Evolutionary conservation across 805 yeast species (phyloP), one percentile per base, ranked within the genome.

Genomic region (Isabelozyma pseudorhagii): DNA sequence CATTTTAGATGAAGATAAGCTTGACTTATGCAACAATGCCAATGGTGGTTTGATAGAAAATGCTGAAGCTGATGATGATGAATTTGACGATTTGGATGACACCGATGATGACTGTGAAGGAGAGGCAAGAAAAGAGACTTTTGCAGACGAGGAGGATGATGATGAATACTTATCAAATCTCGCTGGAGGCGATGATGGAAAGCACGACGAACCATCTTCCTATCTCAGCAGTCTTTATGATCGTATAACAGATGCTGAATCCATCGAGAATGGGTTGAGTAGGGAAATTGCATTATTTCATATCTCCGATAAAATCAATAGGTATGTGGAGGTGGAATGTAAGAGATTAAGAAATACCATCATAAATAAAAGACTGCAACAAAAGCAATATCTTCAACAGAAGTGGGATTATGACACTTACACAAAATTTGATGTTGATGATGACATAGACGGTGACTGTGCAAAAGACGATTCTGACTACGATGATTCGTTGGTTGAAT

Each of bases 401-500:
- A 68, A 67, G 40, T 75, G 79, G 77, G 61, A 70, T 49, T 71
- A 72, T 51, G 75, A 72, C 42, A 64, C 66, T 15, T 74, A 76
- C 52, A 59, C 63, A 10, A 64, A 71, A 36, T 72, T 75, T 51
- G 72, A 72, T 47, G 63, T 74, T 44, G 79, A 76, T 51, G 68
- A 61, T 11, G 59, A 54, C 21, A 51, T 40, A 61, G 55, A 38
- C 34, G 44, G 45, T 48, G 38, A 10, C 49, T 38, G 3, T 11
- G 56, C 28, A 21, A 52, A 48, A 44, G 45, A 47, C 13, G 61
- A 57, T 36, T 62, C 62, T 36, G 76, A 80, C 54, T 67, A 61
- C 39, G 79, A 74, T 48, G 70, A 68, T 43, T 68, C 77, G 1
- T 63, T 73, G 42, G 67, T 73, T 27, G 80, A 81, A 21, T 77